Evolutionary conservation across 140 eudicot species (phyloP), one percentile per base, ranked within the genome.

Genomic region (Flaveria floridana): DNA sequence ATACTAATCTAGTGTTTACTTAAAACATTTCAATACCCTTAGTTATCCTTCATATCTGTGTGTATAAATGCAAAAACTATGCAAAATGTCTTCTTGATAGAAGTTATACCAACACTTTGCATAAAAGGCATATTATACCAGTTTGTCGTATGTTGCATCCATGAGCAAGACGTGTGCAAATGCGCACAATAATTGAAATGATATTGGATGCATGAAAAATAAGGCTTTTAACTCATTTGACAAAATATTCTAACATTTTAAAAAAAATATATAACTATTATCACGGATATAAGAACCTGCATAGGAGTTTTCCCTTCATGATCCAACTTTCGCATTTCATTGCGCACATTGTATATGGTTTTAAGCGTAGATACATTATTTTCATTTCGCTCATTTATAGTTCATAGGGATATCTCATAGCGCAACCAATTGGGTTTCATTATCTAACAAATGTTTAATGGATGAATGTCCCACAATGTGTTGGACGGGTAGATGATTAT

Each of bases 391-490:
- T 50, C 10, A 41, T 75, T 65, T 25, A 75, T 2, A 18, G 2
- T 51, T 13, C 4, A 21, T 30, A 75, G 39, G 25, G 37, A 64
- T 50, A 6, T 64, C 73, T 37, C 15, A 37, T 1, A 55, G 73
- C 11, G n/a, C 23, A 23, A 77, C 81, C 62, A 77, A 15, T 20
- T 66, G 48, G 0, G 2, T 44, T 68, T 77, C 81, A 21, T 68
- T 6, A 23, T 68, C 23, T 4, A 69, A 55, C n/a, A 77, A 56
- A 9, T 69, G 69, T 15, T 15, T 68, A 41, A 48, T 69, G 58
- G 5, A 76, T 39, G 68, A 37, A 67, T 76, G 75, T 20, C 57
- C 74, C 74, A 67, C 44, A 47, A 67, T 53, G 15, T 67, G 26
- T 16, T 1, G 51, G n/a, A 66, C 28, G 10, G 66, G 65, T 30